Base-by-base conservation (phyloP, 495 filamentous ascomycete species). In the Symbiotaphrina buchneri region DNA sequence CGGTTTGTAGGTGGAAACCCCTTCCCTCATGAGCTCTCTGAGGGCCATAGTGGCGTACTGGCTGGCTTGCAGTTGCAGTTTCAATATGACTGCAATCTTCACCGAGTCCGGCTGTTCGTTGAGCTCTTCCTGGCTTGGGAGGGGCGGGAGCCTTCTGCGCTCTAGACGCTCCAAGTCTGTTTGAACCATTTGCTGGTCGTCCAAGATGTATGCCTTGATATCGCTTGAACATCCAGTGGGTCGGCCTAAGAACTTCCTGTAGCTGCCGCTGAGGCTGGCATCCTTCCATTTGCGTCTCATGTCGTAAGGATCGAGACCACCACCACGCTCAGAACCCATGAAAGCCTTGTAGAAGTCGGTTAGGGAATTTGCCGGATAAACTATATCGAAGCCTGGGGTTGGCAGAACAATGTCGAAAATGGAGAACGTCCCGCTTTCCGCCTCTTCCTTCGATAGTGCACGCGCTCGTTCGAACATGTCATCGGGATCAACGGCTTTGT, bases 31-130 rank as follows among this genome's bases (percentile, higher is more conserved):
- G 43, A 97, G 53, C 57, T 97, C 87, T 25, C 87, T 61, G 38
- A 97, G 56, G 6, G 81, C 87, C 63, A 97, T 75, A 2, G 90
- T 97, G 0, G 87, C 87, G 46, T 95, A 97, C 47, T 84, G 79
- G 47, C 81, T 85, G 1, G 69, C 65, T 15, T 71, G 73, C 13
- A 97, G 58, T 46, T 84, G 70, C 49, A 97, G 70, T 47, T 74
- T 91, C 33, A 95, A 45, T 8, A 93, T 59, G 2, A 91, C 71
- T 6, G 81, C 84, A 33, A 94, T 54, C 47, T 80, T 85, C 32
- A 54, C 41, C 5, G 37, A 34, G n/a, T 41, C 34, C 10, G 15
- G 32, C 14, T 19, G 34, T 3, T 10, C 30, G 30, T 11, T 31
- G 10, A 16, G 8, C 7, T n/a, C n/a, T n/a, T n/a, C n/a, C n/a